Evolutionary conservation across 495 filamentous ascomycete genomes (phyloP), one percentile per base, ranked within the genome.

Genomic region (Apiosordaria backusii): DNA sequence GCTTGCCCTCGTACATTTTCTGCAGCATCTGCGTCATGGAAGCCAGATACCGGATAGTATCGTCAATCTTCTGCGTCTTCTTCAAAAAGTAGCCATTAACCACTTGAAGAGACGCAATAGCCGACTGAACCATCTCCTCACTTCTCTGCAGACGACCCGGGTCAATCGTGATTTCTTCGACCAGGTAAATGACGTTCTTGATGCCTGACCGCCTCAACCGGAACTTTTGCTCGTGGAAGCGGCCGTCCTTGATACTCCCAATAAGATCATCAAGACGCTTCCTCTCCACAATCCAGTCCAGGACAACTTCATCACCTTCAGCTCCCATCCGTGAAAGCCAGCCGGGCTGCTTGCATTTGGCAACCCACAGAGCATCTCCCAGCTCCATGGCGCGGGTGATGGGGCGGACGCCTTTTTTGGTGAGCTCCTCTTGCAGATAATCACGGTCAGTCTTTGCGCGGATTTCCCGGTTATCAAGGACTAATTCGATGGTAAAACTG

Each of bases 171-270:
- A 84, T 87, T 65, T 94, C 88, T 71, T 96, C 92, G 60, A 95
- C 82, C n/a, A 96, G 77, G 69, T 95, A 96, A 57, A 91, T 82
- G 26, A 95, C 87, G 63, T 93, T 90, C 64, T 84, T 86, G 27
- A 93, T 79, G 1, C 91, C 91, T 0, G 86, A 88, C 62, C 87
- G 87, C 50, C 82, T 82, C 3, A 94, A 82, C 1, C 92, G 88
- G 68, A 92, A 94, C 70, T 96, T 95, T 68, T 96, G 92, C 70
- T 96, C 92, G 68, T 88, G 88, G 70, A 93, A 95, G 0, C 92
- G 86, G 0, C 91, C 90, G 61, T 95, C 92, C 74, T 89, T 93
- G 73, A 95, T 91, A 57, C 89, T 92, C 25, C 84, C 79, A 7
- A 95, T 81, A 4, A 96, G 81, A 75, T 96, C 92, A 68, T 96